Percentiles rank a stretch among this genome's conserved stretches.
Conservation (phyloP, 2,329 filamentous ascomycete species). For the Pseudogymnoascus sp. region DNA sequence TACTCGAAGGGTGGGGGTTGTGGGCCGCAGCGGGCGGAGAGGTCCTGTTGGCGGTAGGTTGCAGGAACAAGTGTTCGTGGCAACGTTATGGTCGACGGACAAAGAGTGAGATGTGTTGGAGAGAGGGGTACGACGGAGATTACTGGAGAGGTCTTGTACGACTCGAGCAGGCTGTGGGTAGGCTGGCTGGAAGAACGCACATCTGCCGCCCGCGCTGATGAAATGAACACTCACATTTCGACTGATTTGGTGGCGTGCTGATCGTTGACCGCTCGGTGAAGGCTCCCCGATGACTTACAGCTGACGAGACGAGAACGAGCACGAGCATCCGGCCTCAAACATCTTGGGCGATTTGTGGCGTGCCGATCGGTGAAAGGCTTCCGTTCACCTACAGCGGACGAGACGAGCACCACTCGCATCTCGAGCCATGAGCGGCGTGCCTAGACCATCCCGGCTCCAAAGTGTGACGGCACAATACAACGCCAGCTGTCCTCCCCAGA, state of each 20-base stretch:
- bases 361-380: neutral
- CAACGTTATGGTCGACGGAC: neutral
- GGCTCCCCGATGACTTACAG: neutral
- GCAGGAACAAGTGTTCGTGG: neutral
- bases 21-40: neutral
- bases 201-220: neutral
- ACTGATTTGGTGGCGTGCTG: neutral
- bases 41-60: neutral
- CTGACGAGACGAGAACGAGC: neutral
- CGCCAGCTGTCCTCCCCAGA: neutral
- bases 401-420: neutral
- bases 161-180: neutral
- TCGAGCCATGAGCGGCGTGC: neutral
- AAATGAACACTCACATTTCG: neutral
- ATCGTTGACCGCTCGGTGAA: neutral
- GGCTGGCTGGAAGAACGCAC: neutral
- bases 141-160: neutral
- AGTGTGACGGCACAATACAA: neutral
- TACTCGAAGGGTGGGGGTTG: neutral
- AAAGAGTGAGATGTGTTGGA: neutral
- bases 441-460: neutral
- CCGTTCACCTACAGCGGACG: neutral
- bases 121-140: neutral
- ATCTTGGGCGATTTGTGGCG: neutral
- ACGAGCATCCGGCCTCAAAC: neutral